Base-by-base conservation (phyloP, 108 stramenopile species). In the Chaetoceros tenuissimus region DNA sequence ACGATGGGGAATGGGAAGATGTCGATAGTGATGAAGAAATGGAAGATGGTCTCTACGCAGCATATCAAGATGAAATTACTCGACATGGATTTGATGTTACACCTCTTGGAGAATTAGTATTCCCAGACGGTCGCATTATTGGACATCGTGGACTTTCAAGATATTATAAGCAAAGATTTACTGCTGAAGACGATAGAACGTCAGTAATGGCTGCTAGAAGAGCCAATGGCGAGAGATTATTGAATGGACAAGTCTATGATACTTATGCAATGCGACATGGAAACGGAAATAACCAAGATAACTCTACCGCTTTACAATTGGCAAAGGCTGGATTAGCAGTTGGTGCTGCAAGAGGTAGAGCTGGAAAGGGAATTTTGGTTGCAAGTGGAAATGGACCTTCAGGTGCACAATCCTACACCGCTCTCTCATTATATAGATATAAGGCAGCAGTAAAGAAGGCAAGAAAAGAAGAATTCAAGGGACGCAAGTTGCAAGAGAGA, bases 121-220 rank as follows among this genome's bases (percentile, higher is more conserved):
- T 93, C 44, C 89, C 93, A 10, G 84, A 89, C 45, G 93, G 93
- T 27, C 75, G 86, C 20, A 86, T 90, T 53, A 67, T 94, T 44
- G 93, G 93, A 2, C 93, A 94, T 69, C 84, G 93, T 27, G 80
- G 72, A 18, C 60, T 90, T 46, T 50, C 64, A 20, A 63, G 83
- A 44, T 94, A 90, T 59, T 94, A 94, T 81, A 79, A 83, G 28
- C 93, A 94, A 57, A 66, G 79, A 46, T 77, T 81, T 59, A 72
- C 80, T 0, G 54, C 63, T 19, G 57, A 71, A 17, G 49, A 54
- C 19, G 53, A 62, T 7, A 47, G 69, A 47, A 68, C 74, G 22
- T 78, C 88, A 1, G 80, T 90, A 19, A 54, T 74, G 23, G 83
- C 85, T 8, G 93, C 89, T 1, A 65, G 80, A 24, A 52, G 57